phyloP scores from a whole-genome alignment of 495 filamentous ascomycete species.

The Neurospora discreta region DNA sequence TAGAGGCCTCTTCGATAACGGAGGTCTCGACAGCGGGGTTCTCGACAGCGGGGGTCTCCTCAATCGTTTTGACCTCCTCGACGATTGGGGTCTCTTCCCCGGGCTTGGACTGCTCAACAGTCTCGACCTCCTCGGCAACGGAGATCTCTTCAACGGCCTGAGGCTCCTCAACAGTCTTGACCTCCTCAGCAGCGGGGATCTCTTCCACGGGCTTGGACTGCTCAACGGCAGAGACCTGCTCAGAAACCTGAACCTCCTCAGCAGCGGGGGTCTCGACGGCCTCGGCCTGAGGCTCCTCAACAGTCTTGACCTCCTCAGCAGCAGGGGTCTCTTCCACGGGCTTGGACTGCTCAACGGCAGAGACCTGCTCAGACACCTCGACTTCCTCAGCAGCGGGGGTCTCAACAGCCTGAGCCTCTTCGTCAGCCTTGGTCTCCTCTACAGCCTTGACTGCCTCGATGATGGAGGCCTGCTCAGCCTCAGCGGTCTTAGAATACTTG shows the following conservation, averaged over 20 bases:
- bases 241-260: not conserved
- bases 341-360: constrained; percentile 1
- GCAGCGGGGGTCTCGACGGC: not conserved
- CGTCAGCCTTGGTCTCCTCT: too few species aligned
- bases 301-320: not conserved
- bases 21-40: too few species aligned
- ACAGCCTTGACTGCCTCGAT: too few species aligned
- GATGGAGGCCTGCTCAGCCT: too few species aligned
- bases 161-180: not conserved
- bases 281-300: not conserved
- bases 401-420: not conserved
- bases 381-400: not conserved
- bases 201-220: constrained; percentile 5
- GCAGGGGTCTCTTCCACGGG: constrained; percentile 5
- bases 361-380: not conserved
- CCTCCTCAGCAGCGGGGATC: not conserved
- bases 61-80: constrained; percentile 4
- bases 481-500: too few species aligned
- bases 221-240: not conserved
- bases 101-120: constrained; percentile 1
- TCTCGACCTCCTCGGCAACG: not conserved
- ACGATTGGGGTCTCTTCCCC: constrained; percentile 2
- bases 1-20: too few species aligned
- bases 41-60: too few species aligned
- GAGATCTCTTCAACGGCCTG: not conserved